Percentiles rank a stretch among this genome's conserved stretches.
Evolutionary conservation across 371 early-diverging fungal species (phyloP).

Genomic region (Mortierella sp.): DNA sequence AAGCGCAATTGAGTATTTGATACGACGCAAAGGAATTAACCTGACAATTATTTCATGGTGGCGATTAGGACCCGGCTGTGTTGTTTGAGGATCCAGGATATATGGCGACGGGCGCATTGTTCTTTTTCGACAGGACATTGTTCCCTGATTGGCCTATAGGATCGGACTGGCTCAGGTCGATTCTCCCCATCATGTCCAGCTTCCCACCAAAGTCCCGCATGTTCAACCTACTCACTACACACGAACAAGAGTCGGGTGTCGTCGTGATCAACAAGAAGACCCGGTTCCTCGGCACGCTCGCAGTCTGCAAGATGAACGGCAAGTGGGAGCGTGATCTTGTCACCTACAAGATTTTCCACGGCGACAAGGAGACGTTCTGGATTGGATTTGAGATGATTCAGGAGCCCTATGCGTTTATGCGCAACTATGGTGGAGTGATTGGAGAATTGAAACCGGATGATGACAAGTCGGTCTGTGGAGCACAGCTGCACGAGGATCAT

Average conservation of each 20-base stretch:
- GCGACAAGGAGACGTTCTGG: constrained; percentile 76
- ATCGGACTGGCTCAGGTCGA: constrained; percentile 62
- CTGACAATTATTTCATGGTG: not conserved
- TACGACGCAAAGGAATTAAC: not conserved
- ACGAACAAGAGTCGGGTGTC: constrained; percentile 78
- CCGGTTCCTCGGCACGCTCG: constrained; percentile 54
- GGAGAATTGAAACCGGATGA: constrained; percentile 65
- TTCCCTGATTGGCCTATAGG: constrained; percentile 55
- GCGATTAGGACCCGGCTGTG: constrained; percentile 62
- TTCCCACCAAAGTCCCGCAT: constrained; percentile 62
- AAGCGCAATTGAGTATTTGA: no score
- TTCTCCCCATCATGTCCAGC: constrained; percentile 64
- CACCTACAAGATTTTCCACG: constrained; percentile 63
- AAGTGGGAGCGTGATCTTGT: constrained; percentile 57
- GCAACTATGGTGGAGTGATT: constrained; percentile 66
- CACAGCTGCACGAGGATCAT: constrained; percentile 62
- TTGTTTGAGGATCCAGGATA: constrained; percentile 73
- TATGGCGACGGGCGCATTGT: constrained; percentile 69
- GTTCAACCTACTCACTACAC: constrained; percentile 62
- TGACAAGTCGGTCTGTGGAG: constrained; percentile 64
- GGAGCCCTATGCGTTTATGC: constrained; percentile 68
- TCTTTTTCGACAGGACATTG: constrained; percentile 76
- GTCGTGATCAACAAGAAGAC: constrained; percentile 73
- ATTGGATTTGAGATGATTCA: constrained; percentile 71
- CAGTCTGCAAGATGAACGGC: constrained; percentile 48